A percentile compares a stretch with the other conserved stretches of the same genome.
These are phyloP conservation scores for Nakaseomyces nivariensis DNA, from an alignment of 1,139 yeast genomes.

Conservation along the genomic window DNA sequence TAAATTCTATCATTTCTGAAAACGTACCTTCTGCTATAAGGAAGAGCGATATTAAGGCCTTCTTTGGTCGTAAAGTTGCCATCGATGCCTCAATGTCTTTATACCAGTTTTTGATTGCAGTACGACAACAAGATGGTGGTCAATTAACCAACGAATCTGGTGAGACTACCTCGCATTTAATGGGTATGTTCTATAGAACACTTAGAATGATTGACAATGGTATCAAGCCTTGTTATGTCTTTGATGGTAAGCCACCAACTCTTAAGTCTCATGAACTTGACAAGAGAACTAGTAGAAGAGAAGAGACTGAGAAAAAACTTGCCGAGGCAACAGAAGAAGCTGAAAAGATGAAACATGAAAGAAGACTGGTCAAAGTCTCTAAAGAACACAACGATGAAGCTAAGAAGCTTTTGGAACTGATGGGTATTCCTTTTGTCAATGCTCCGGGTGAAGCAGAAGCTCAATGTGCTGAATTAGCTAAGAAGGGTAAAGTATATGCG, in stretches of 20 bases:
- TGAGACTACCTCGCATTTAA: conserved; percentile 87
- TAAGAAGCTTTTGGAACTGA: conserved; percentile 58
- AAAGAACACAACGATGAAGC: conserved; percentile 92
- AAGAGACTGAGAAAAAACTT: conserved; percentile 61
- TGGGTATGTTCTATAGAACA: conserved; percentile 93
- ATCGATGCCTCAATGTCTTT: conserved; percentile 81
- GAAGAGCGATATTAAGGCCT: conserved; percentile 70
- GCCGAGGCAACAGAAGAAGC: conserved; percentile 43
- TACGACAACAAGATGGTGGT: conserved; percentile 93
- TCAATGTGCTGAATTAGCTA: conserved; percentile 90
- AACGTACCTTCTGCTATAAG: conserved; percentile 79
- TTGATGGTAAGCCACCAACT: conserved; percentile 86
- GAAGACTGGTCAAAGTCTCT: conserved; percentile 82
- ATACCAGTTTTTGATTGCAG: conserved; percentile 90
- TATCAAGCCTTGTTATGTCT: conserved; percentile 89
- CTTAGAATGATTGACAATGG: conserved; percentile 82
- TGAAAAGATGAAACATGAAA: conserved; percentile 72
- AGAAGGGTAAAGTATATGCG: conserved; percentile 81
- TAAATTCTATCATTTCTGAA: conserved; percentile 56
- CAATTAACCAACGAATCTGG: conserved; percentile 83
- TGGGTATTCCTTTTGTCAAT: conserved; percentile 91
- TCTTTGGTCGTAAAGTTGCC: conserved; percentile 92
- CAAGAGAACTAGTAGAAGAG: conserved; percentile 70
- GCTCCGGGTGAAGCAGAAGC: conserved; percentile 99
- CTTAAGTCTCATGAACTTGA: conserved; percentile 88